A percentile compares a stretch with the other conserved stretches of the same genome.
Evolutionary conservation across 2,329 filamentous ascomycete species (phyloP).

Genomic region (Exophiala dermatitidis): DNA sequence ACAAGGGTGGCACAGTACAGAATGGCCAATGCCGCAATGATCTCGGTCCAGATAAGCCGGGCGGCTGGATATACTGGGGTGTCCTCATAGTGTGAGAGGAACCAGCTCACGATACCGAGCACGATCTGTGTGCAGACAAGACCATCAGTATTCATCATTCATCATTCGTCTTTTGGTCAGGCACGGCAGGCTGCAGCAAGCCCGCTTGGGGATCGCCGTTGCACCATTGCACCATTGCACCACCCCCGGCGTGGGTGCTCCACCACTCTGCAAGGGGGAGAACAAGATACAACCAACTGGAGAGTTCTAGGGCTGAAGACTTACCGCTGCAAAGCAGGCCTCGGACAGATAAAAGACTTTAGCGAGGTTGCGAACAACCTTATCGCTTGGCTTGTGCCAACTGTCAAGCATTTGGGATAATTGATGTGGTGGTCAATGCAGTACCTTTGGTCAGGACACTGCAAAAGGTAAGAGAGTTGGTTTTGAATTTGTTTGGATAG

Average conservation of each 20-base stretch:
- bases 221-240: too few species aligned
- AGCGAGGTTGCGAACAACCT: neutral
- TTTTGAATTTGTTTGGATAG: neutral
- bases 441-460: neutral
- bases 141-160: neutral
- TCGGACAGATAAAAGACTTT: neutral
- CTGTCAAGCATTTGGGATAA: neutral
- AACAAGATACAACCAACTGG: too few species aligned
- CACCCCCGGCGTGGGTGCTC: too few species aligned
- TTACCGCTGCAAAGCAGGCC: neutral
- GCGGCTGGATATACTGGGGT: slow-evolving; percentile 9
- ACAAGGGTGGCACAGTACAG: neutral
- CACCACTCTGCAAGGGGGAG: too few species aligned
- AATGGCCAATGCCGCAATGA: slow-evolving; percentile 7
- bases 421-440: neutral
- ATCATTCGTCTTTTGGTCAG: neutral
- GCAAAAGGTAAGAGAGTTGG: neutral
- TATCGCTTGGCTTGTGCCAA: neutral
- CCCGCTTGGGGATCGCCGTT: too few species aligned
- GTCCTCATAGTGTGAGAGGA: slow-evolving; percentile 9
- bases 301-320: neutral
- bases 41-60: slow-evolving; percentile 12
- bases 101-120: slow-evolving; percentile 9
- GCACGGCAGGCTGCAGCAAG: too few species aligned
- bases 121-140: neutral